Evolutionary conservation across 148 eudicot species (phyloP), one percentile per base, ranked within the genome.

Genomic region (Hydrangea macrophylla): DNA sequence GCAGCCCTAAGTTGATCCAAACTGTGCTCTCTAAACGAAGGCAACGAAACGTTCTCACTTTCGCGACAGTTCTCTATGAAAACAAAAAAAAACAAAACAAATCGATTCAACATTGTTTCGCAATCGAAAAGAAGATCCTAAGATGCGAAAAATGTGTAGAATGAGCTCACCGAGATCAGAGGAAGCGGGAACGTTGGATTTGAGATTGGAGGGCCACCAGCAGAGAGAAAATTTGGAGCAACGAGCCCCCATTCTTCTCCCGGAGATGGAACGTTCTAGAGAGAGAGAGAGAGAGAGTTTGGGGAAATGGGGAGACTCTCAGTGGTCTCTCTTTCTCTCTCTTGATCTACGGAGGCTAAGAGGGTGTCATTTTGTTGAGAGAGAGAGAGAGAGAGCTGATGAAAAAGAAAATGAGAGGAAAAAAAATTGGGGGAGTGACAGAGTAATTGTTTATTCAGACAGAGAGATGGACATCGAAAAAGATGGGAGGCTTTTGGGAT

Each of bases 201-300:
- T 82, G 73, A 79, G 70, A 63, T 82, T 73, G 64, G 83, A 68
- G 2, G 83, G 72, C 80, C 83, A 78, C 79, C 85, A 88, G 67
- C 88, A 84, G 44, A 88, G 63, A 24, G 80, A 70, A 25, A 86
- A 75, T 69, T 74, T 88, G 25, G 90, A 86, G 84, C 94, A 88
- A 20, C 88, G 72, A 79, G 76, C 85, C 74, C 94, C 94, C 94
- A 88, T 88, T 32, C n/a, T n/a, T n/a, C n/a, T n/a, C 69, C 67
- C 32, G 62, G 51, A 58, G 55, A 33, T 58, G 31, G 20, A 50
- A n/a, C 22, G 32, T 39, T 37, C 40, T 35, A 53, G 62, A 69
- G 74, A 51, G 65, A 78, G 64, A 61, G 17, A 62, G 67, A 39
- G 62, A 56, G 44, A 54, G 65, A 62, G 45, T 55, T 31, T 64